Evolutionary conservation across 2,329 filamentous ascomycete species (phyloP).

Genomic region (Fusarium tuaranense): DNA sequence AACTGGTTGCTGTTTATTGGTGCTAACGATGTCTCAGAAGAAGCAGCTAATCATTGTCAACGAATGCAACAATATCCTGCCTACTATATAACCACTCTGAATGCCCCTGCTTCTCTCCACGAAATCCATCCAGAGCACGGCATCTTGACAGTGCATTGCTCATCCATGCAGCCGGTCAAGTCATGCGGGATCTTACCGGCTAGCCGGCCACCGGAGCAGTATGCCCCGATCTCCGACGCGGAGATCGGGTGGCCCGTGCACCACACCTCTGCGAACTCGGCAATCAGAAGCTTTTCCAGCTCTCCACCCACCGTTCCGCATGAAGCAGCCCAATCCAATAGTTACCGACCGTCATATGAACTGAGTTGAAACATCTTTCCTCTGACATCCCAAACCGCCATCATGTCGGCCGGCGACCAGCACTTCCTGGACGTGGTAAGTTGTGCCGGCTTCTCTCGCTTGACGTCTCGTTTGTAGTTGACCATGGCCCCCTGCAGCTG

Average conservation of each 20-base stretch:
- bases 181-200: background rate
- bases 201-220: slow-evolving; percentile 21
- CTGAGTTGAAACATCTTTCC: slow-evolving; percentile 40
- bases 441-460: slow-evolving; percentile 1
- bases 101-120: background rate
- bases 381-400: slow-evolving; percentile 46
- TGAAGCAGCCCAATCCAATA: slow-evolving; percentile 34
- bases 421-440: slow-evolving; percentile 82
- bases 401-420: slow-evolving; percentile 84
- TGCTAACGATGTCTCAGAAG: background rate
- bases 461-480: slow-evolving; percentile 6
- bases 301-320: slow-evolving; percentile 38
- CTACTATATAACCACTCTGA: background rate
- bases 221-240: slow-evolving; percentile 34
- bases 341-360: slow-evolving; percentile 46
- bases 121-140: background rate
- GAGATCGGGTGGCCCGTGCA: slow-evolving; percentile 40
- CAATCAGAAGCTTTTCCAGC: slow-evolving; percentile 39
- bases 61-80: background rate
- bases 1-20: background rate
- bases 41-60: background rate
- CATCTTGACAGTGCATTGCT: background rate
- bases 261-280: slow-evolving; percentile 34
- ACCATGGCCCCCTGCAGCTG: slow-evolving; percentile 54
- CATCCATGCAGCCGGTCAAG: background rate